Evolutionary conservation across 2,329 filamentous ascomycete genomes (phyloP).

Genomic region (Ceratocystis albifundus): DNA sequence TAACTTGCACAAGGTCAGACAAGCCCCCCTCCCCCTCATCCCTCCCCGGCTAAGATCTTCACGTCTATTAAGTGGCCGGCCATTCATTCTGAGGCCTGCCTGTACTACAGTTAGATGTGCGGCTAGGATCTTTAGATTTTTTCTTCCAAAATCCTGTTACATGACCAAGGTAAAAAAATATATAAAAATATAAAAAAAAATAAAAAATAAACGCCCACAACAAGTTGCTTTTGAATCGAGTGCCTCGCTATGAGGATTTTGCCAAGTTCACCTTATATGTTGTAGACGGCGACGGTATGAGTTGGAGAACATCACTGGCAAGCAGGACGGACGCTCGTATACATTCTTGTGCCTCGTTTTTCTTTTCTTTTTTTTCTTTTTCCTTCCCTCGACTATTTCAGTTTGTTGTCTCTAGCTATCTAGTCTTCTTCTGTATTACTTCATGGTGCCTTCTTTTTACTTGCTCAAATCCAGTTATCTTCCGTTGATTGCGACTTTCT

Average conservation of each 20-base stretch:
- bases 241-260: too few relatives aligned
- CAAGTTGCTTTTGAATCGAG: too few relatives aligned
- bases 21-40: neutral
- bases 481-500: too few relatives aligned
- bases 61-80: neutral
- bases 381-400: too few relatives aligned
- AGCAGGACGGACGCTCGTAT: neutral
- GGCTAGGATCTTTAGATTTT: neutral
- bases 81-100: neutral
- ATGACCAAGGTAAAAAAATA: neutral
- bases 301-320: neutral
- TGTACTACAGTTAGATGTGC: neutral
- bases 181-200: neutral
- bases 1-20: neutral
- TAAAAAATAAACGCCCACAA: neutral
- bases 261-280: too few relatives aligned
- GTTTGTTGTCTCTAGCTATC: neutral
- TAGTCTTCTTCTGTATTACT: neutral
- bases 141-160: neutral
- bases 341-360: neutral
- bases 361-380: too few relatives aligned
- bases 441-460: neutral
- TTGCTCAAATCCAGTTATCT: too few relatives aligned
- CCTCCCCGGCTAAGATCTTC: too few relatives aligned
- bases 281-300: neutral